Evolutionary conservation across 2,329 filamentous ascomycete genomes (phyloP), one percentile per base, ranked within the genome.

Genomic region (Claviceps sp.): DNA sequence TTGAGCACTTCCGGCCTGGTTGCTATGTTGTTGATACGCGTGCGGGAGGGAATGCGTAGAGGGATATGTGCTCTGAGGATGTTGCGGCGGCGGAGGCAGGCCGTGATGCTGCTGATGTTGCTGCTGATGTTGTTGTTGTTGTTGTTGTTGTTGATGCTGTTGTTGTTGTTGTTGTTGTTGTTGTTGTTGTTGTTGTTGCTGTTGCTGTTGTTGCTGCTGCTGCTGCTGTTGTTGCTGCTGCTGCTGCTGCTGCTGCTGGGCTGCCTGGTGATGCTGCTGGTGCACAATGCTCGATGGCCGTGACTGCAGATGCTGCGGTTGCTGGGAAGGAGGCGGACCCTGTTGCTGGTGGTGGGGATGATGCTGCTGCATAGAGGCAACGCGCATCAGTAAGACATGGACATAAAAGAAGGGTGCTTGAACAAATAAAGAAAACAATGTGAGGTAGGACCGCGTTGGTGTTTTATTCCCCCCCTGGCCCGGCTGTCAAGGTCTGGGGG

Each of bases 221-320:
- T n/a, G n/a, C n/a, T n/a, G 18, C 18, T 18, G 18, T 18, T 18
- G 18, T 18, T 44, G 42, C 85, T 30, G 82, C 66, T 85, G 80
- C 54, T 70, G 80, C 54, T 70, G 80, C 54, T 70, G 80, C 54
- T 70, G 69, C 52, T 75, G 55, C 16, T 62, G 59, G 22, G 56
- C 55, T 26, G 56, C 49, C 41, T 54, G 54, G 38, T 54, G 55
- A 13, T 55, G 54, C 20, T 87, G 84, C 67, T 86, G 84, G 61
- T 87, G 81, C 62, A 87, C 82, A 62, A 84, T 78, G 71, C 83
- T 85, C 62, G 81, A 78, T 57, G 85, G 81, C 66, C 85, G 80
- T 61, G 82, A 77, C 66, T 86, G 82, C 60, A 86, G 84, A 59
- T 85, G 74, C 14, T 37, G 45, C 26, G 42, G 22, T 63, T 79